Conservation (phyloP, 495 filamentous ascomycete genomes). For the Pyrenula massariospora region DNA sequence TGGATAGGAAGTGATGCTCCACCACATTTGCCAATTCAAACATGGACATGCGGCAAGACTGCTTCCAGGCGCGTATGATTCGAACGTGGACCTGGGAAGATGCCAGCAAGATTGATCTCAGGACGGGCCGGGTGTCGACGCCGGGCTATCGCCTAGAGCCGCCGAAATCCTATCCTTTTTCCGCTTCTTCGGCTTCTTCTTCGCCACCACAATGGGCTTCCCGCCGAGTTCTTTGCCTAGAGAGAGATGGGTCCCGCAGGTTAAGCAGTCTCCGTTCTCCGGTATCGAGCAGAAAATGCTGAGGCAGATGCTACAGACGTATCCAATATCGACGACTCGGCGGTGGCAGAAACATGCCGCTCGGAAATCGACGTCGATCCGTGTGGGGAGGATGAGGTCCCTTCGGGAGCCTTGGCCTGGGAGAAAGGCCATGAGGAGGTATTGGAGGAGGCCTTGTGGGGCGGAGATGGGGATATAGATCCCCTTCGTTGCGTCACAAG, state of each 20-base stretch:
- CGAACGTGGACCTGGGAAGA: no score
- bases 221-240: constrained; percentile 56
- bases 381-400: constrained; percentile 61
- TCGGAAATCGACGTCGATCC: constrained; percentile 87
- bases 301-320: constrained; percentile 89
- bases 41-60: no score
- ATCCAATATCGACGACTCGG: constrained; percentile 80
- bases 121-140: constrained; percentile 28
- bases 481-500: constrained; percentile 77
- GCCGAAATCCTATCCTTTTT: constrained; percentile 36
- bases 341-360: constrained; percentile 97
- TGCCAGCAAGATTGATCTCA: background rate
- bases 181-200: constrained; percentile 61
- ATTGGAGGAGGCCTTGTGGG: constrained; percentile 60
- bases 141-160: constrained; percentile 28
- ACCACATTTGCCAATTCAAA: no score
- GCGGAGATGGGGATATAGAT: constrained; percentile 65
- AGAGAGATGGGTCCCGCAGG: constrained; percentile 77
- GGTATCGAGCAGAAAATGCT: constrained; percentile 67
- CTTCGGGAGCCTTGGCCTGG: constrained; percentile 57
- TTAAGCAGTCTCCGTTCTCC: constrained; percentile 62
- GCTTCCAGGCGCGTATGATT: no score
- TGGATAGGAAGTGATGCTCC: no score
- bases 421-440: constrained; percentile 91
- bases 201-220: constrained; percentile 61